A percentile compares a stretch with the other conserved stretches of the same genome.
Conservation (phyloP, 1,284 basidiomycete species). For the Trametes pubescens region DNA sequence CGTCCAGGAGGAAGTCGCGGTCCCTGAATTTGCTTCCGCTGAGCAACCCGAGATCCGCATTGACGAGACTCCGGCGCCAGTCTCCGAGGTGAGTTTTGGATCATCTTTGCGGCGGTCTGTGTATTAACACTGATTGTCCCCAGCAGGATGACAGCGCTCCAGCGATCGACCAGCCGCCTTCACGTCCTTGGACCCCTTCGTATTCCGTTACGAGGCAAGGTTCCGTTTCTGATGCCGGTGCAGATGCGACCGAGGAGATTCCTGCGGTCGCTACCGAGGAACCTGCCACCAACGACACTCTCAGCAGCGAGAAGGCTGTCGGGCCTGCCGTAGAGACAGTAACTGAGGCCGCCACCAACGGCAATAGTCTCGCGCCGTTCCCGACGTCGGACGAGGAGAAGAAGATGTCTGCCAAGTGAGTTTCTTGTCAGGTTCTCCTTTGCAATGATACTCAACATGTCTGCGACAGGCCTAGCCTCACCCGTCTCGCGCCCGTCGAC, state of each 20-base stretch:
- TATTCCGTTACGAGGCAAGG: conserved; percentile 44
- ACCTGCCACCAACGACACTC: background rate
- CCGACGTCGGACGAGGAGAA: conserved; percentile 38
- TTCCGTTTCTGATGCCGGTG: conserved; percentile 32
- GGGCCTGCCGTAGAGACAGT: background rate
- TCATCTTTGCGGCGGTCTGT: background rate
- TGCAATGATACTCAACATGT: conserved; percentile 2
- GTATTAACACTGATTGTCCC: background rate
- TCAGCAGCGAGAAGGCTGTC: conserved; percentile 10
- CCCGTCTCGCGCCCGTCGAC: conserved; percentile 39
- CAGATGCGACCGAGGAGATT: conserved; percentile 22
- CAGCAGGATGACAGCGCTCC: conserved; percentile 4
- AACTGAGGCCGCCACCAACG: conserved; percentile 14
- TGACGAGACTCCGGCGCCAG: conserved; percentile 17
- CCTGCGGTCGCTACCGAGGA: conserved; percentile 5
- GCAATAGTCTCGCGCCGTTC: conserved; percentile 37
- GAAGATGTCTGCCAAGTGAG: conserved; percentile 41
- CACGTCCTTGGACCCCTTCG: conserved; percentile 39
- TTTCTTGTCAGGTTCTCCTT: background rate
- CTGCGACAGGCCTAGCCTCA: conserved; percentile 38
- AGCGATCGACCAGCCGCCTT: conserved; percentile 21
- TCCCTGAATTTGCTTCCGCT: background rate
- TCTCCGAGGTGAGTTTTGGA: background rate
- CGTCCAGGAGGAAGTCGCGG: conserved; percentile 8
- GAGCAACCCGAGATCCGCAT: conserved; percentile 24